Evolutionary conservation across 257 asterid genomes (phyloP), one percentile per base, ranked within the genome.

Genomic region (Fraxinus anomala): DNA sequence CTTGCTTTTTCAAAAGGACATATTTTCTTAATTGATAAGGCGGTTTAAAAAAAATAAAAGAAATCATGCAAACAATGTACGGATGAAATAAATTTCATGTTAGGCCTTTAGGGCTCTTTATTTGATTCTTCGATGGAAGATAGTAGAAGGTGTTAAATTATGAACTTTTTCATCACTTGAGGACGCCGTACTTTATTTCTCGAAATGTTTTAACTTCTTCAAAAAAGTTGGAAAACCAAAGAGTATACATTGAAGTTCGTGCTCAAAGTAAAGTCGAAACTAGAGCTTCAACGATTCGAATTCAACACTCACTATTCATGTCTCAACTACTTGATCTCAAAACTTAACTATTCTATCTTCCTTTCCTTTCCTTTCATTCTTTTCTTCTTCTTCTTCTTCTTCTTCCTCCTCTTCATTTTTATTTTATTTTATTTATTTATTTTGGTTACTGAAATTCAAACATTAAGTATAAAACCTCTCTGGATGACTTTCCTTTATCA

Each of bases 371-470:
- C 28, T 26, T 44, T 44, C 49, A 9, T 40, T 40, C 49, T 40
- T 2, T 40, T 40, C 49, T 40, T 40, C 21, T 0, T 6, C 1
- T 49, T 12, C 23, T n/a, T 19, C 9, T 19, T 11, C 23, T 0
- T 16, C 3, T 49, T 49, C 1, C 1, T 26, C 28, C 1, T 26
- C 28, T 1, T 30, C 31, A 30, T 31, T 31, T 31, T 31, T 31
- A 3, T 31, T 31, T 31, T 31, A 31, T 31, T 31, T 11, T 47
- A 3, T 51, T 51, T 17, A 4, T 56, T 5, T 56, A 1, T 44
- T 44, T 11, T 13, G 19, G 17, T 31, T 54, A 26, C 72, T 61
- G 76, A 77, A 73, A 77, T 75, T 67, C 66, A 73, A 73, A 79
- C 12, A 72, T 56, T 66, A 65, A 68, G 71, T 68, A 61, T 68